Conservation (phyloP, 2,329 filamentous ascomycete species). For the Trichoderma cornu-damae region DNA sequence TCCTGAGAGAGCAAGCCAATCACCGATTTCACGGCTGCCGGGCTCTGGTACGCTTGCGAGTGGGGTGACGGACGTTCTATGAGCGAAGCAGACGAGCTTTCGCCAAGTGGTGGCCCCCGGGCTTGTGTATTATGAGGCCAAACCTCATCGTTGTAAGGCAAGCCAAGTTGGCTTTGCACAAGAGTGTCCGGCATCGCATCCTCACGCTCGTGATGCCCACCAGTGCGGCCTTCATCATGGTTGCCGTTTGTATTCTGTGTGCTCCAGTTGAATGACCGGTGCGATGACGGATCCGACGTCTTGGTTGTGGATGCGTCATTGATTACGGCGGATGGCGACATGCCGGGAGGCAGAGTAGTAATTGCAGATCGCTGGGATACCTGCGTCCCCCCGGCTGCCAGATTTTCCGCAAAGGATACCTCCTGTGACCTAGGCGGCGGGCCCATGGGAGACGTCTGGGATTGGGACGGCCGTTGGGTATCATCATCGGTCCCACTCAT, state of each 20-base stretch:
- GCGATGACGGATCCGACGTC: constrained; percentile 65
- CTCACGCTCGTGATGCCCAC: constrained; percentile 30
- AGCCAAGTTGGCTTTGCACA: constrained; percentile 36
- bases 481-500: constrained; percentile 55
- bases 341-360: constrained; percentile 52
- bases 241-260: constrained; percentile 69
- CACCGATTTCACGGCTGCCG: constrained; percentile 16
- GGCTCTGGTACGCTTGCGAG: constrained; percentile 21
- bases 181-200: constrained; percentile 53
- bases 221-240: constrained; percentile 42
- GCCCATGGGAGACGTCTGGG: constrained; percentile 41
- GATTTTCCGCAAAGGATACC: constrained; percentile 32
- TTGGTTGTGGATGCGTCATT: constrained; percentile 96
- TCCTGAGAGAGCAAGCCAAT: constrained; percentile 31
- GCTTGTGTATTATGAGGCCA: constrained; percentile 60
- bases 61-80: constrained; percentile 40
- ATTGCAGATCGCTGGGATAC: constrained; percentile 61
- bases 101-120: constrained; percentile 43
- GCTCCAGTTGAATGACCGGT: constrained; percentile 60
- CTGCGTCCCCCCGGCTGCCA: constrained; percentile 49
- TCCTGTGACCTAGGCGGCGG: constrained; percentile 41
- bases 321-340: constrained; percentile 54
- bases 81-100: constrained; percentile 26
- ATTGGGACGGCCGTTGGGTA: constrained; percentile 35
- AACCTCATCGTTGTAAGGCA: constrained; percentile 46